phyloP scores from a whole-genome alignment of 306 rosid genomes.

The Pachyrhizus erosus region DNA sequence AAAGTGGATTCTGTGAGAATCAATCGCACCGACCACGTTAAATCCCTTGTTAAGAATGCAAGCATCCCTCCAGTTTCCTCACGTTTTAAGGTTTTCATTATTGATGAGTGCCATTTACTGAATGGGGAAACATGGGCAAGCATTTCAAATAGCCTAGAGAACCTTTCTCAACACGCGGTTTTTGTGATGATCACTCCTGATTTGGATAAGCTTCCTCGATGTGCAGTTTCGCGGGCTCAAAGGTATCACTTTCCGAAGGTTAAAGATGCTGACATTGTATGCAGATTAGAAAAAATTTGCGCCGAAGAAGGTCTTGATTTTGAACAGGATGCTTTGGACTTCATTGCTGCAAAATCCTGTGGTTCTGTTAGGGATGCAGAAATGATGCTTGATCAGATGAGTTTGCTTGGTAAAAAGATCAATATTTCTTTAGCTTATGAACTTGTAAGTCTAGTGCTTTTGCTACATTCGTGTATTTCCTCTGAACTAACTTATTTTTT shows the following conservation, averaged over 20 bases:
- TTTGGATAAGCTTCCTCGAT: conserved; percentile 67
- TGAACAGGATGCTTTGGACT: conserved; percentile 74
- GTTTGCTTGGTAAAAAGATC: conserved; percentile 80
- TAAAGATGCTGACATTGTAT: conserved; percentile 69
- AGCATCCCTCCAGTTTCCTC: conserved; percentile 63
- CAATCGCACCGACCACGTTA: conserved; percentile 67
- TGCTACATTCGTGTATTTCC: neutral
- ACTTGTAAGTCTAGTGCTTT: conserved; percentile 65
- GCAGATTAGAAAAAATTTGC: conserved; percentile 66
- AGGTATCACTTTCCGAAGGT: conserved; percentile 77
- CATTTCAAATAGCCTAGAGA: conserved; percentile 65
- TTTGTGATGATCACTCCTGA: conserved; percentile 88
- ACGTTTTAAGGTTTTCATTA: conserved; percentile 77
- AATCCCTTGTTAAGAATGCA: conserved; percentile 72
- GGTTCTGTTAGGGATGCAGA: conserved; percentile 94
- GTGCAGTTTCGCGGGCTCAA: conserved; percentile 75
- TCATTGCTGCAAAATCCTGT: conserved; percentile 70
- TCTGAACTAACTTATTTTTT: conserved; percentile 1
- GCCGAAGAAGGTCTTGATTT: conserved; percentile 67
- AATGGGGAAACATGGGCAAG: conserved; percentile 70
- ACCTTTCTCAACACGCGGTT: conserved; percentile 66
- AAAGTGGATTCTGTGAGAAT: conserved; percentile 78
- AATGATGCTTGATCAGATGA: conserved; percentile 92
- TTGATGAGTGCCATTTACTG: conserved; percentile 87
- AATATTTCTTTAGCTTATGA: conserved; percentile 67